Evolutionary conservation across 768 basidiomycete species (phyloP).

Genomic region (Phlegmacium glaucopus): DNA sequence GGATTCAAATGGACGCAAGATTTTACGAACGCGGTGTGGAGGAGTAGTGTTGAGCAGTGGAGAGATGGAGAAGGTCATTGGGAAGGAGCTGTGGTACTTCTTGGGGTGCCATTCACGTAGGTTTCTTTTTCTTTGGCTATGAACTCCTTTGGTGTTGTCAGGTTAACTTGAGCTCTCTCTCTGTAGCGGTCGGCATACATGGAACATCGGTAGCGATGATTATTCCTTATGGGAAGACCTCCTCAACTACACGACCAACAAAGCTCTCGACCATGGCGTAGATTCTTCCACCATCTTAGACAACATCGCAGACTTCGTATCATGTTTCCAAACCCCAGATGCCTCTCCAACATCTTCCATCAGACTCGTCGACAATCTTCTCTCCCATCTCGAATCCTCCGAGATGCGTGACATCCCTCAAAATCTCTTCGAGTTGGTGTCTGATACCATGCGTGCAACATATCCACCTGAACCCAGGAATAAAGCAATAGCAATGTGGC

Average conservation of each 20-base stretch:
- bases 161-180: neutral
- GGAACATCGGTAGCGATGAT: slow-evolving; percentile 55
- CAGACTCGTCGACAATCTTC: slow-evolving; percentile 59
- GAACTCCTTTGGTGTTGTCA: neutral
- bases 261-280: slow-evolving; percentile 58
- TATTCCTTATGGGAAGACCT: slow-evolving; percentile 58
- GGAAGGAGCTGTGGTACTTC: slow-evolving; percentile 52
- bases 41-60: slow-evolving; percentile 55
- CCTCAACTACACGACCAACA: slow-evolving; percentile 46
- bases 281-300: slow-evolving; percentile 54
- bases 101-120: slow-evolving; percentile 63
- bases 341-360: slow-evolving; percentile 33
- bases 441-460: slow-evolving; percentile 52
- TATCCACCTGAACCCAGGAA: slow-evolving; percentile 65
- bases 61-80: slow-evolving; percentile 42
- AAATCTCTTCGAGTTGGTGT: slow-evolving; percentile 54
- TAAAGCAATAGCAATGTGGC: slow-evolving; percentile 56
- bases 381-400: slow-evolving; percentile 49
- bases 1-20: slow-evolving; percentile 37
- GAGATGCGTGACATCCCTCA: slow-evolving; percentile 53
- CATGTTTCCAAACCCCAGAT: slow-evolving; percentile 28
- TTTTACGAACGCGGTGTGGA: slow-evolving; percentile 55
- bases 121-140: slow-evolving; percentile 17
- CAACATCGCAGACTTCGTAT: slow-evolving; percentile 46
- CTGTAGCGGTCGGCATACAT: slow-evolving; percentile 37